phyloP scores from a whole-genome alignment of 2,329 filamentous ascomycete species.

The Epichloe festucae region DNA sequence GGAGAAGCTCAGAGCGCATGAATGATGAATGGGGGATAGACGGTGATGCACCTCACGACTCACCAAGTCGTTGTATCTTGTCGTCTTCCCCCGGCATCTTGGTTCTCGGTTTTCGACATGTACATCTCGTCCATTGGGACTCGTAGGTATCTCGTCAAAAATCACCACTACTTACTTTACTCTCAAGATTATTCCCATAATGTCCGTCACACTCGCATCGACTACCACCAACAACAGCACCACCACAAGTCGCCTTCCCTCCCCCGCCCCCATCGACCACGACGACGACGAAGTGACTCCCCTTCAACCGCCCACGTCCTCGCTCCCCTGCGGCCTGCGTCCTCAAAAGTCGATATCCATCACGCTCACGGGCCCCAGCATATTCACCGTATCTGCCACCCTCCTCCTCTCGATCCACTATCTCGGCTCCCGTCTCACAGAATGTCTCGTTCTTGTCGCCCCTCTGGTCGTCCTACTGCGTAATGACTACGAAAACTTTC shows the following conservation, averaged over 20 bases:
- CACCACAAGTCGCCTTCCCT: not conserved
- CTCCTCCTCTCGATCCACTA: slow-evolving; percentile 41
- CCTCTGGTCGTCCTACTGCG: slow-evolving; percentile 41
- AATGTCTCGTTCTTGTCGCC: slow-evolving; percentile 35
- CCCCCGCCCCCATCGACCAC: not conserved
- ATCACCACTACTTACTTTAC: not conserved
- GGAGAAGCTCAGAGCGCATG: no score
- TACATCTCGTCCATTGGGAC: not conserved
- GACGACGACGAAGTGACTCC: not conserved
- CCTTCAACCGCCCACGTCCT: not conserved
- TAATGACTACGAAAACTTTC: slow-evolving; percentile 63
- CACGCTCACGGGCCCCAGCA: slow-evolving; percentile 37
- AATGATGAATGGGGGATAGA: not conserved
- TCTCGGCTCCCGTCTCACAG: slow-evolving; percentile 32
- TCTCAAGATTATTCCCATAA: not conserved
- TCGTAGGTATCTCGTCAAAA: not conserved
- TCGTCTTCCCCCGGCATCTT: not conserved
- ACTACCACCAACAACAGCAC: not conserved
- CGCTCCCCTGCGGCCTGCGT: slow-evolving; percentile 17
- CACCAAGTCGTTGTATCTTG: not conserved
- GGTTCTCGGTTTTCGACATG: not conserved
- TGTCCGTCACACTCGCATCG: slow-evolving; percentile 4
- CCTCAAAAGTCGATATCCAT: slow-evolving; percentile 36
- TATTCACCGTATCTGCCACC: slow-evolving; percentile 30
- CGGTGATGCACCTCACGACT: not conserved